Base-by-base conservation (phyloP, 2,329 filamentous ascomycete species). In the Pseudogymnoascus sp. region DNA sequence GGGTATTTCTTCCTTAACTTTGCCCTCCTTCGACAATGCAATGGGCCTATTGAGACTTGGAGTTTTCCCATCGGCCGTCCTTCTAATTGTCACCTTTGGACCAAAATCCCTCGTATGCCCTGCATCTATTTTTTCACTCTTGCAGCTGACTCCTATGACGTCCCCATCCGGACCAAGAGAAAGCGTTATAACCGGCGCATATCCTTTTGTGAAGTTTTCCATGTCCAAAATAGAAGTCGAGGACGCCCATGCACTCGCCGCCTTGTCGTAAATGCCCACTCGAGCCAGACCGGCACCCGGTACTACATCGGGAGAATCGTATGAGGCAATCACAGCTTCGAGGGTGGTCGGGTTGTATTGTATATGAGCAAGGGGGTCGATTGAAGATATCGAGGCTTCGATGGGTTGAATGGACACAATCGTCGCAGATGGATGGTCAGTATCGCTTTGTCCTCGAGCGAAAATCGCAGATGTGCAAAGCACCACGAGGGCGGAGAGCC, bases 71-170 rank as follows among this genome's bases (percentile, higher is more conserved):
- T 70, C 72, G 48, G 67, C 71, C 39, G 77, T 74, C 21, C 75
- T 71, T 45, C 79, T 67, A 55, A 87, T 72, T 58, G 77, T 70
- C 6, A 79, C 81, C 73, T 82, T 77, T 45, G 84, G 82, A 0
- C 82, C 82, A 73, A 86, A 86, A 68, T 86, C 82, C 64, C 83
- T 76, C 66, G 83, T 86, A 65, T 81, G 76, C 2, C 83, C 83
- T 9, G 83, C 83, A 68, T 86, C 83, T 60, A 86, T 81, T 65
- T 70, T 70, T 18, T 82, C 77, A n/a, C 82, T 82, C 69, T 79
- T 79, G 52, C 78, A 69, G 33, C 75, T 74, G 12, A 77, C 80
- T 23, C 82, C 79, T 56, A 83, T 66, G 2, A 82, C 72, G 6
- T 72, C 70, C 6, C 76, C 77, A 23, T 64, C 64, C 19, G 68